Evolutionary conservation across 768 basidiomycete genomes (phyloP), one percentile per base, ranked within the genome.

Genomic region (Austroboletus festivus): DNA sequence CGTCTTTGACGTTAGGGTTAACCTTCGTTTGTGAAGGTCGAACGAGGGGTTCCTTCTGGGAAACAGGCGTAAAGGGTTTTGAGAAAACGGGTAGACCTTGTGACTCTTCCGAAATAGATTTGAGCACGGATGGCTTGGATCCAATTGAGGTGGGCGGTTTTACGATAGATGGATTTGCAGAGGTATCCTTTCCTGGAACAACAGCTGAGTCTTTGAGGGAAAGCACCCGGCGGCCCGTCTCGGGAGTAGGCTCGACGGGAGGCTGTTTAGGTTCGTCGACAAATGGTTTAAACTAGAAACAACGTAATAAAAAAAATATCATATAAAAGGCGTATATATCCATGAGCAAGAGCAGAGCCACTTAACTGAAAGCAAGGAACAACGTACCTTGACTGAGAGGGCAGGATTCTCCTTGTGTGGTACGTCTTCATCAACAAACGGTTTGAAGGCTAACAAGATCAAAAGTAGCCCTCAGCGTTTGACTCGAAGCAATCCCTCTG

Each of bases 381-480:
- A 40, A n/a, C 43, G 15, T 35, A 55, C 60, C 50, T 55, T 60
- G 40, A 53, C 44, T 34, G 48, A 28, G 53, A 70, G 19, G 53
- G 65, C 49, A 55, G 70, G 68, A 40, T 81, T 73, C 60, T 79
- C 71, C 54, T 76, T 71, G 42, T 68, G 67, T 18, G 60, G 59
- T 1, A 68, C 65, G 53, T 80, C 81, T 59, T 86, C 85, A 44
- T 87, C 87, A 1, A 81, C 72, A 56, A 83, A 88, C 8, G 88
- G 86, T 50, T 77, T 78, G 66, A 89, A 87, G 24, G 59, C 52
- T 59, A 33, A 24, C 9, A 23, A 50, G 50, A 39, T 28, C 9
- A 23, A 50, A 51, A 39, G 35, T 39, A 23, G 24, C 40, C 9
- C 38, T 58, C 33, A 47, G 30, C 43, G 33, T 22, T 12, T 49